Conservation (phyloP, 2,329 filamentous ascomycete genomes). For the Venturia aucupariae region DNA sequence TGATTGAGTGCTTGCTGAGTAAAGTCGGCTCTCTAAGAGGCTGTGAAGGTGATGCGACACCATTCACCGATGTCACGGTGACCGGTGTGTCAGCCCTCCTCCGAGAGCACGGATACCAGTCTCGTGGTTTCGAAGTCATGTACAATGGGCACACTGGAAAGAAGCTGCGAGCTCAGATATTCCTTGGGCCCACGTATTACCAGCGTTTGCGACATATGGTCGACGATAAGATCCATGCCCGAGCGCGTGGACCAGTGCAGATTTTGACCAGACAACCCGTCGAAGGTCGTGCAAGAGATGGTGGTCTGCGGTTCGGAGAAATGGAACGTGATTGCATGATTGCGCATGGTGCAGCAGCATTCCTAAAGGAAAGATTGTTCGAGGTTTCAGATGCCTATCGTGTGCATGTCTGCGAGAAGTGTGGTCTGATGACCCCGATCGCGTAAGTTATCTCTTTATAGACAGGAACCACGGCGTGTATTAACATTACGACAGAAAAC, state of each 20-base stretch:
- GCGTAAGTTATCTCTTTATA: conserved; percentile 59
- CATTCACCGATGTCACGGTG: conserved; percentile 95
- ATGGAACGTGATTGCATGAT: conserved; percentile 99
- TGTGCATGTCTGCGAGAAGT: conserved; percentile 97
- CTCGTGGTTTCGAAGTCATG: conserved; percentile 95
- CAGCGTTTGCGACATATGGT: conserved; percentile 99
- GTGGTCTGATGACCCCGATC: conserved; percentile 96
- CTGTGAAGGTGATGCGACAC: conserved; percentile 92
- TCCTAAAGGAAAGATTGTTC: conserved; percentile 94
- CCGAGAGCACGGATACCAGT: conserved; percentile 86
- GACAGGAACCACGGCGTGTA: conserved; percentile 18
- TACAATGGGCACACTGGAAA: conserved; percentile 96
- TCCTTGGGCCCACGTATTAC: conserved; percentile 97
- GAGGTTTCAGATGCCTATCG: conserved; percentile 97
- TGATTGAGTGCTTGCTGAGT: conserved; percentile 96
- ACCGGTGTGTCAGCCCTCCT: conserved; percentile 83
- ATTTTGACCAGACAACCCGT: conserved; percentile 96
- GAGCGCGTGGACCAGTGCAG: conserved; percentile 90
- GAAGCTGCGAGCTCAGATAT: conserved; percentile 89
- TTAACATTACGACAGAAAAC: conserved; percentile 50
- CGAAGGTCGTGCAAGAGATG: conserved; percentile 94
- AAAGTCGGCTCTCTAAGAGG: conserved; percentile 92
- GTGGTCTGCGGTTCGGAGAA: conserved; percentile 98
- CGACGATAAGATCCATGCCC: conserved; percentile 99
- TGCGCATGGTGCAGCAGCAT: conserved; percentile 93